A percentile compares a stretch with the other conserved stretches of the same genome.
These are phyloP conservation scores for Parasitella parasitica DNA, from an alignment of 371 early-diverging fungal genomes.

Conservation along the genomic window DNA sequence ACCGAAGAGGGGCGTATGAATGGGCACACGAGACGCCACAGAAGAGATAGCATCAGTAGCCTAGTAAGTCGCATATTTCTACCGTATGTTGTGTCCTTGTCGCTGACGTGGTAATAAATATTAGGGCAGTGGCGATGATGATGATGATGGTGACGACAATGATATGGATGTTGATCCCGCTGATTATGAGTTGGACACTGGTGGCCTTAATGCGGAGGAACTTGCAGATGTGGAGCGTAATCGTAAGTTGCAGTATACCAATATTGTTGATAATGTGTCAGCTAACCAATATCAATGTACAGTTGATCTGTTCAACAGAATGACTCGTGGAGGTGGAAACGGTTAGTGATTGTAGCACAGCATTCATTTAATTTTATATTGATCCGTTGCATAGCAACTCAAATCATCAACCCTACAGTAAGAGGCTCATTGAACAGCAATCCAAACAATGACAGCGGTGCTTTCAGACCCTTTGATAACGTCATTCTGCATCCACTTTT, in stretches of 20 bases:
- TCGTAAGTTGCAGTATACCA: conserved; percentile 6
- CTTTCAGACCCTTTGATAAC: conserved; percentile 14
- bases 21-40: neutral
- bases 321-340: neutral
- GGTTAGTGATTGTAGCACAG: neutral
- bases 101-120: no score
- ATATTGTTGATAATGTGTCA: no score
- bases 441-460: neutral
- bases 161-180: conserved; percentile 21
- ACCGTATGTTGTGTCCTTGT: neutral
- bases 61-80: neutral
- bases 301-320: conserved; percentile 1
- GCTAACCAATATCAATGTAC: neutral
- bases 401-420: conserved; percentile 7
- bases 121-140: conserved; percentile 19
- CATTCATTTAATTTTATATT: neutral
- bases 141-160: conserved; percentile 27
- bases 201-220: conserved; percentile 27
- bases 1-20: conserved; percentile 15
- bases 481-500: conserved; percentile 24
- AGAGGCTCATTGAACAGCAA: conserved; percentile 1
- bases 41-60: neutral
- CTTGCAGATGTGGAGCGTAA: conserved; percentile 39
- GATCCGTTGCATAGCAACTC: neutral
- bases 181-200: conserved; percentile 27